phyloP scores from a whole-genome alignment of 169 alveolate species.

The Amoebophrya sp. region DNA sequence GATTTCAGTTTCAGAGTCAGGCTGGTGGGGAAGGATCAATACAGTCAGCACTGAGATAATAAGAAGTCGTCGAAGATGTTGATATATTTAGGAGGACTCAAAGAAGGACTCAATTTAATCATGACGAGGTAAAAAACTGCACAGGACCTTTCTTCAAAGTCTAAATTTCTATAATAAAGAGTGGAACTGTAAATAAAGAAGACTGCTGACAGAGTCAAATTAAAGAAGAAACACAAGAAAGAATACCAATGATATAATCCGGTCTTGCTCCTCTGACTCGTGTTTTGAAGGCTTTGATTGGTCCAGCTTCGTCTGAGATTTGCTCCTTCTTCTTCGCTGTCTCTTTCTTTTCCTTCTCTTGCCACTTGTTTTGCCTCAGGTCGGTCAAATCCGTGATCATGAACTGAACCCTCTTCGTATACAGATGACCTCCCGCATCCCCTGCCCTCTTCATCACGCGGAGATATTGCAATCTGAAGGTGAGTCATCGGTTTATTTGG shows the following conservation, averaged over 20 bases:
- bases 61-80: too few species aligned
- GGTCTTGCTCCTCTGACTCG: background rate
- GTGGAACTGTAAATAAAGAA: background rate
- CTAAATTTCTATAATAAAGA: background rate
- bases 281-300: background rate
- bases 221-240: background rate
- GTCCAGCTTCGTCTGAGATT: background rate
- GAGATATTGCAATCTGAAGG: background rate
- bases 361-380: background rate
- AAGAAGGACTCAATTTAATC: too few species aligned
- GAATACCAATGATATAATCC: background rate
- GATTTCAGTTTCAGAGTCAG: background rate
- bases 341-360: background rate
- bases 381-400: slow-evolving; percentile 22
- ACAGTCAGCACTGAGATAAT: background rate
- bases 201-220: background rate
- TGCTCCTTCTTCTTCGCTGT: background rate
- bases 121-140: background rate
- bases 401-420: background rate
- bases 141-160: background rate
- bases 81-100: too few species aligned
- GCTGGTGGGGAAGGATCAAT: background rate
- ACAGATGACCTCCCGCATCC: background rate
- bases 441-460: background rate
- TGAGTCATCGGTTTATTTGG: too few species aligned